Evolutionary conservation across 2,329 filamentous ascomycete genomes (phyloP).

Genomic region (Mollisiaceae sp.): DNA sequence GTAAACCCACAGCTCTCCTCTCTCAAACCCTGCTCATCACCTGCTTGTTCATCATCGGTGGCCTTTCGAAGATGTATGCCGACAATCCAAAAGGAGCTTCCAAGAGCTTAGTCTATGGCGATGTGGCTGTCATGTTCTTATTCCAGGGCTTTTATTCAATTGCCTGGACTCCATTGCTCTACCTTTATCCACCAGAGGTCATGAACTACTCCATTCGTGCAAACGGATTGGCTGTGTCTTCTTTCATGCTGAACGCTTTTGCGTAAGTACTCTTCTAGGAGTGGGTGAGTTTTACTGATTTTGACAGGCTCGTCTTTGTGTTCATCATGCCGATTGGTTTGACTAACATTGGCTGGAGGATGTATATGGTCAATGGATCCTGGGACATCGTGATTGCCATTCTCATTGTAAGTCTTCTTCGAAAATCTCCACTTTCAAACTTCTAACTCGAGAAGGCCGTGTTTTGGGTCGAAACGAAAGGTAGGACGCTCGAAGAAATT

Average conservation of each 20-base stretch:
- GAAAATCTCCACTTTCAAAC: constrained; percentile 16
- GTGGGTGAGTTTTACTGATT: background rate
- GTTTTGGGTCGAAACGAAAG: constrained; percentile 47
- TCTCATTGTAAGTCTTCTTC: constrained; percentile 33
- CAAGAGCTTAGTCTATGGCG: constrained; percentile 45
- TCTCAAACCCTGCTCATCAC: constrained; percentile 46
- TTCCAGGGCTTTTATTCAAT: constrained; percentile 57
- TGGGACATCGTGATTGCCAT: constrained; percentile 22
- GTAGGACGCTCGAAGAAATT: constrained; percentile 47
- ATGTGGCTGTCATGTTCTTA: constrained; percentile 55
- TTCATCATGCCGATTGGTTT: constrained; percentile 51
- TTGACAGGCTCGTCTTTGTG: constrained; percentile 41
- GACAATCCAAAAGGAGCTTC: constrained; percentile 28
- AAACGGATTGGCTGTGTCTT: background rate
- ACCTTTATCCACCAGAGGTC: constrained; percentile 37
- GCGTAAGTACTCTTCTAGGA: constrained; percentile 14
- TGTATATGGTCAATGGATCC: constrained; percentile 51
- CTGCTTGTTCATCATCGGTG: constrained; percentile 57
- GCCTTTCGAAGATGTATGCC: constrained; percentile 48
- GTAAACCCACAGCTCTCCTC: constrained; percentile 51
- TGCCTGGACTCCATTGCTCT: constrained; percentile 55
- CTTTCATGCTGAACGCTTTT: constrained; percentile 4
- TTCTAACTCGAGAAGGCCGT: background rate
- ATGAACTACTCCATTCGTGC: constrained; percentile 10
- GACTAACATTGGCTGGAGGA: constrained; percentile 51